phyloP scores from a whole-genome alignment of 352 stramenopile species.

The Phytophthora sp. region DNA sequence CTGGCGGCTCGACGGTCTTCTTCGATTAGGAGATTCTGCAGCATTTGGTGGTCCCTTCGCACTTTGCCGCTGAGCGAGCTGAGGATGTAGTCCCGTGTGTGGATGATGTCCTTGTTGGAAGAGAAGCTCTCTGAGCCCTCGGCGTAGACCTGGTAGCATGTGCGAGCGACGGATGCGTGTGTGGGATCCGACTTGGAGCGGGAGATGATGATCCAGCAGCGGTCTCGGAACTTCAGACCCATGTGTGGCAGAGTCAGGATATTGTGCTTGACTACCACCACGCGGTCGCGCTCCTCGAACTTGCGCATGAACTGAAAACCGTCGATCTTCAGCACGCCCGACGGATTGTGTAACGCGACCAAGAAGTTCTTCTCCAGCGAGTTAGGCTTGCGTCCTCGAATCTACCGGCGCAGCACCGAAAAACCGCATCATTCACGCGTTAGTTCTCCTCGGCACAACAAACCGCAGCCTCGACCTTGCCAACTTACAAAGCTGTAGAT shows the following conservation, averaged over 20 bases:
- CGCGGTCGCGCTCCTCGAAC: conserved; percentile 35
- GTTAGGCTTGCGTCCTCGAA: conserved; percentile 33
- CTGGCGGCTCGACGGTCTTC: conserved; percentile 29
- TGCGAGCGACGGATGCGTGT: conserved; percentile 30
- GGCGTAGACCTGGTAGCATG: conserved; percentile 39
- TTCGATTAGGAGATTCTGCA: conserved; percentile 39
- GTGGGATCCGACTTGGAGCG: conserved; percentile 32
- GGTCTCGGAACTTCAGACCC: conserved; percentile 33
- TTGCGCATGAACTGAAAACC: conserved; percentile 43
- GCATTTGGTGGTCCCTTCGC: conserved; percentile 32
- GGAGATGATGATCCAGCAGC: conserved; percentile 44
- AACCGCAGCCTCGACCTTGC: background rate
- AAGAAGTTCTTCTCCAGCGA: conserved; percentile 48
- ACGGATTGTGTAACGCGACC: conserved; percentile 33
- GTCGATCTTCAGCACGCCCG: conserved; percentile 34
- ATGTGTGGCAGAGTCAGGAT: conserved; percentile 30
- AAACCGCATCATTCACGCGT: background rate
- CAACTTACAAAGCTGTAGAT: conserved; percentile 43
- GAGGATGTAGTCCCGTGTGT: conserved; percentile 35
- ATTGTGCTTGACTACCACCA: conserved; percentile 38
- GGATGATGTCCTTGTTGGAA: conserved; percentile 15
- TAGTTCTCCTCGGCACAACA: background rate
- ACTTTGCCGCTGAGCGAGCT: conserved; percentile 37
- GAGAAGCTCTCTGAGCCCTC: conserved; percentile 25
- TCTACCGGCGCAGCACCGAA: conserved; percentile 11